These are phyloP conservation scores for Parachaetomium inaequale DNA, from an alignment of 495 filamentous ascomycete genomes.

Conservation along the genomic window DNA sequence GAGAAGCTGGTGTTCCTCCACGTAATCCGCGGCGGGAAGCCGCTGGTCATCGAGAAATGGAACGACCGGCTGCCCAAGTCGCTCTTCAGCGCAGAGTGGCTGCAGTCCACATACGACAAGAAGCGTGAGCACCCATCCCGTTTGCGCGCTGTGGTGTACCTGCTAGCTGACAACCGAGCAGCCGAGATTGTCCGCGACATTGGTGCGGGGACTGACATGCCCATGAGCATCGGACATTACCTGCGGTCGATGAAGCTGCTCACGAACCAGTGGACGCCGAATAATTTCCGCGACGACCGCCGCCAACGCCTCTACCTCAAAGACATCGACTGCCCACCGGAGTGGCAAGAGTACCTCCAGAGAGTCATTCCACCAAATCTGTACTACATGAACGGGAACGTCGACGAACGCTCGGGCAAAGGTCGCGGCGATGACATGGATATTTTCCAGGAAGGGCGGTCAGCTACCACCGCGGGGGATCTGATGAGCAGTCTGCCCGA, in stretches of 20 bases:
- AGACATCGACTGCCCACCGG: constrained; percentile 84
- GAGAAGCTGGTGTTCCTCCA: constrained; percentile 74
- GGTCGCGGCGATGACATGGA: constrained; percentile 43
- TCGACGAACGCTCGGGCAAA: constrained; percentile 45
- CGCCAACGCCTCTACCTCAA: constrained; percentile 89
- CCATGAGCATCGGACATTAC: constrained; percentile 84
- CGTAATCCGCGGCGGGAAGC: constrained; percentile 78
- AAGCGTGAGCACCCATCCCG: constrained; percentile 56
- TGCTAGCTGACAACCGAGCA: constrained; percentile 21
- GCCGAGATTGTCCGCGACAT: constrained; percentile 72
- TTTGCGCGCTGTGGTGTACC: background rate
- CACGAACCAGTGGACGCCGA: constrained; percentile 65
- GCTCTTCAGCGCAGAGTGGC: constrained; percentile 77
- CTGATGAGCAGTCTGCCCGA: constrained; percentile 89
- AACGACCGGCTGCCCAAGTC: constrained; percentile 58
- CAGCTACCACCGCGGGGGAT: constrained; percentile 62
- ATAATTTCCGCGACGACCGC: constrained; percentile 63
- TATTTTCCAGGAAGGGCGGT: constrained; percentile 45
- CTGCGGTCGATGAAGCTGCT: constrained; percentile 75
- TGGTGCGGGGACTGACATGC: constrained; percentile 60
- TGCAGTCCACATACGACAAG: constrained; percentile 64
- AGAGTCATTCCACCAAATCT: constrained; percentile 70
- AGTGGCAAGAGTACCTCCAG: constrained; percentile 77
- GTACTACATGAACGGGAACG: constrained; percentile 82
- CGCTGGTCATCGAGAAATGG: constrained; percentile 86